Conservation (phyloP, 768 basidiomycete genomes). For the Amanita exitialis region DNA sequence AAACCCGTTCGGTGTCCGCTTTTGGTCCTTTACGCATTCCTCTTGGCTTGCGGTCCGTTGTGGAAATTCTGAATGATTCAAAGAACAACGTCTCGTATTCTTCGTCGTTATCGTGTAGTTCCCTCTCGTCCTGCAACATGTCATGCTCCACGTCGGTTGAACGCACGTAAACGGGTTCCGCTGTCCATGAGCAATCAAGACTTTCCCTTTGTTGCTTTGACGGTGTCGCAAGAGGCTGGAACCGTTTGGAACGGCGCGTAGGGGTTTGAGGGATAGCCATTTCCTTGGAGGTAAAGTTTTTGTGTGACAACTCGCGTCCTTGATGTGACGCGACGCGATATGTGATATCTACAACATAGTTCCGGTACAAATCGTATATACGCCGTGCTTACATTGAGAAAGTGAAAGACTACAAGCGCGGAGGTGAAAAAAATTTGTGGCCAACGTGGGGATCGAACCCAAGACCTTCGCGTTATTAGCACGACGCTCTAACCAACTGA, state of each 20-base stretch:
- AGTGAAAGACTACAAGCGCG: not conserved
- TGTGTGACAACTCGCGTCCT: not conserved
- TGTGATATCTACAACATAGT: too few species aligned
- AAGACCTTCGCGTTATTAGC: slow-evolving; percentile 82
- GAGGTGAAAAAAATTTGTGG: slow-evolving; percentile 21
- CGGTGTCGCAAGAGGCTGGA: slow-evolving; percentile 19
- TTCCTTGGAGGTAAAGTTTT: not conserved
- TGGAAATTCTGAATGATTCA: slow-evolving; percentile 20
- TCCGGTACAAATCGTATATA: too few species aligned
- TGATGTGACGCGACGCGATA: not conserved
- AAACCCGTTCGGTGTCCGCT: slow-evolving; percentile 18
- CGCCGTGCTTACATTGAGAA: too few species aligned
- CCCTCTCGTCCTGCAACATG: slow-evolving; percentile 16
- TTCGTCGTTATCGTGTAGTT: slow-evolving; percentile 11
- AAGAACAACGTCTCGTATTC: slow-evolving; percentile 26
- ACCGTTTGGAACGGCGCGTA: slow-evolving; percentile 20
- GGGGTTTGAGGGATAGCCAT: slow-evolving; percentile 17
- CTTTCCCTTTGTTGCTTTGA: slow-evolving; percentile 10
- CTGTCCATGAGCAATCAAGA: slow-evolving; percentile 16
- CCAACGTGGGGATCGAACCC: slow-evolving; percentile 77
- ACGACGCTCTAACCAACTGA: slow-evolving; percentile 93
- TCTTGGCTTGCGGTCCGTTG: slow-evolving; percentile 14
- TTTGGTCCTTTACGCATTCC: slow-evolving; percentile 11
- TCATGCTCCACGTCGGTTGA: slow-evolving; percentile 16
- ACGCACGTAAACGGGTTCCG: slow-evolving; percentile 16